Base-by-base conservation (phyloP, 148 eudicot genomes). In the Polygonum aviculare region DNA sequence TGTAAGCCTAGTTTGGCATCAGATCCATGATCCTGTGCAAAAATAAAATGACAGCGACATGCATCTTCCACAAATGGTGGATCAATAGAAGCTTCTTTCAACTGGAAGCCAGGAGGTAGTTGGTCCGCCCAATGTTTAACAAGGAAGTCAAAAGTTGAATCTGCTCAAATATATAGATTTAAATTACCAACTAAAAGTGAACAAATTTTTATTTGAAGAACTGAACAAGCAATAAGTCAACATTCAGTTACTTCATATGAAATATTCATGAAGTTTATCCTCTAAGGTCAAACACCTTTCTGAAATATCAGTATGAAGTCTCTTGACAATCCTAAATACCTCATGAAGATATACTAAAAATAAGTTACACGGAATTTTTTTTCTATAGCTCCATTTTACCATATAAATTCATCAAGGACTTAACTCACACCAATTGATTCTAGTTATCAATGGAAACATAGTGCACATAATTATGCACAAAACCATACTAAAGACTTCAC, bases 21-120 rank as follows among this genome's bases (percentile, higher is more conserved):
- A 78, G 76, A 76, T 74, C 82, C 84, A 74, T 81, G 84, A 41
- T 89, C 93, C 76, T 84, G 84, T 49, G 83, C 76, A 81, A 95
- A 95, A 71, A 83, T 85, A 86, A 93, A 95, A 85, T 89, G 98
- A 83, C 98, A 93, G 69, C 84, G 86, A 69, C 97, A 93, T 80
- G 94, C 97, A 89, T 95, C 98, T 85, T 85, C 99, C 86, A 85
- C 98, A 80, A 88, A 95, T 59, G 99, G 98, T 16, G 80, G 86
- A 79, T 91, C 99, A 57, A 89, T 77, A 69, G 84, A 91, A 60
- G 94, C 93, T 83, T 86, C 96, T 77, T 86, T 89, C 62, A 95
- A 92, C 82, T 82, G 84, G 82, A 90, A 91, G 47, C 90, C 94
- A 22, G 89, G 82, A 78, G 97, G 99, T 67, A 93, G 79, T 59